These are phyloP conservation scores for Russula abietina DNA, from an alignment of 768 basidiomycete genomes.

Conservation along the genomic window DNA sequence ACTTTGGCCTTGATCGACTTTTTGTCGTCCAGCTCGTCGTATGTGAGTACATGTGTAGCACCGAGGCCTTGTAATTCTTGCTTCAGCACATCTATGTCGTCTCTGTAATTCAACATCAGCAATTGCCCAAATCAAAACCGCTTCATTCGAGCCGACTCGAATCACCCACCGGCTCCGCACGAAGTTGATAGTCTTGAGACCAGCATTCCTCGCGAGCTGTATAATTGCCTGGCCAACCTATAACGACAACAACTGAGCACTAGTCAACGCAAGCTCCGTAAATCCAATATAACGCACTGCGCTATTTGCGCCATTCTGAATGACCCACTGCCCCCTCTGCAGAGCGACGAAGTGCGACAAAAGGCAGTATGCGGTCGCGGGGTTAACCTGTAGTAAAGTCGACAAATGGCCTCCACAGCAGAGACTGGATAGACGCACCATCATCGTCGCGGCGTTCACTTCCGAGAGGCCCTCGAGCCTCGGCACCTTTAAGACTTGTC, in stretches of 20 bases:
- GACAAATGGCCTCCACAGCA: neutral
- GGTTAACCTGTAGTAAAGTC: slow-evolving; percentile 55
- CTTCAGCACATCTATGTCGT: slow-evolving; percentile 47
- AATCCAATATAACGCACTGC: slow-evolving; percentile 44
- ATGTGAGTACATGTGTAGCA: slow-evolving; percentile 71
- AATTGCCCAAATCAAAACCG: neutral
- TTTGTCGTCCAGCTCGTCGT: slow-evolving; percentile 64
- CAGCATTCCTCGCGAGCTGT: slow-evolving; percentile 69
- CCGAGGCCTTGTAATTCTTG: slow-evolving; percentile 53
- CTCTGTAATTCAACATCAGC: slow-evolving; percentile 34
- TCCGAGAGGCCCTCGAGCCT: slow-evolving; percentile 42
- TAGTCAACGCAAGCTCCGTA: neutral
- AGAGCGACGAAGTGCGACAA: slow-evolving; percentile 62
- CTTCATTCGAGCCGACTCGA: neutral
- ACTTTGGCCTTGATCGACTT: slow-evolving; percentile 42
- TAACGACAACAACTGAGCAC: neutral
- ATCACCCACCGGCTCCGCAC: slow-evolving; percentile 58
- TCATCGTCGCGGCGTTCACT: slow-evolving; percentile 69
- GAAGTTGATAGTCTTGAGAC: slow-evolving; percentile 75
- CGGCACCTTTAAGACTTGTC: slow-evolving; percentile 59
- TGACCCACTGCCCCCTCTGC: slow-evolving; percentile 65
- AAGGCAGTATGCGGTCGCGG: slow-evolving; percentile 80
- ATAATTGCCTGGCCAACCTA: slow-evolving; percentile 83
- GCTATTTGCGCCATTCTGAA: slow-evolving; percentile 85
- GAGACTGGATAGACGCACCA: slow-evolving; percentile 38